Base-by-base conservation (phyloP, 164 flowering plant genomes). In the Taxillus chinensis region DNA sequence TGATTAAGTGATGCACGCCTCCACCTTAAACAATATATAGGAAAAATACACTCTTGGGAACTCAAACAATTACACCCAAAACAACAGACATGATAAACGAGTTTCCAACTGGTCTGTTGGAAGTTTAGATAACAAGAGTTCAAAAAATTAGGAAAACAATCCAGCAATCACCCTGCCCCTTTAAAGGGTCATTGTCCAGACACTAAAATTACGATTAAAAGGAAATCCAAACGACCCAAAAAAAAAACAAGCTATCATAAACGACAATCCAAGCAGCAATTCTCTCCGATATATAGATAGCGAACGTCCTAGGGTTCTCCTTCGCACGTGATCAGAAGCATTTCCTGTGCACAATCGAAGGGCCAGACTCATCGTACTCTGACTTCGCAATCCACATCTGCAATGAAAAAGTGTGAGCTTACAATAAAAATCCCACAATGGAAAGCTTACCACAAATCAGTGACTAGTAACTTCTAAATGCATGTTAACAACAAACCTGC, bases 301-400 rank as follows among this genome's bases (percentile, higher is more conserved):
- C 48, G 41, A 64, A 45, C 40, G 42, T 54, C 53, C 59, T 27
- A 27, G 27, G 27, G 27, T 27, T 27, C 56, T 27, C 56, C 8
- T 14, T 53, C 7, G 16, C 5, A 8, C 46, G 61, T 50, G 63
- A 67, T 70, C 53, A 74, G 74, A 74, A 74, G 62, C 77, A 74
- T 65, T 74, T 74, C 77, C 77, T 63, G 73, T 74, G 77, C 60
- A 74, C 77, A 63, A 74, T 67, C 7, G 70, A 67, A 45, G 70
- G 70, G 7, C 70, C 70, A 10, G 70, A 67, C 56, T 67, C 70
- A 39, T 67, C 70, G 17, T 67, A 67, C 41, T 67, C 70, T 41
- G 65, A 54, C 41, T 67, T 67, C 5, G 73, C 73, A 50, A 74
- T 74, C 77, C 74, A 73, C 80, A 77, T 77, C 80, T 77, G 74